Evolutionary conservation across 148 eudicot genomes (phyloP), one percentile per base, ranked within the genome.

Genomic region (Rheum nobile): DNA sequence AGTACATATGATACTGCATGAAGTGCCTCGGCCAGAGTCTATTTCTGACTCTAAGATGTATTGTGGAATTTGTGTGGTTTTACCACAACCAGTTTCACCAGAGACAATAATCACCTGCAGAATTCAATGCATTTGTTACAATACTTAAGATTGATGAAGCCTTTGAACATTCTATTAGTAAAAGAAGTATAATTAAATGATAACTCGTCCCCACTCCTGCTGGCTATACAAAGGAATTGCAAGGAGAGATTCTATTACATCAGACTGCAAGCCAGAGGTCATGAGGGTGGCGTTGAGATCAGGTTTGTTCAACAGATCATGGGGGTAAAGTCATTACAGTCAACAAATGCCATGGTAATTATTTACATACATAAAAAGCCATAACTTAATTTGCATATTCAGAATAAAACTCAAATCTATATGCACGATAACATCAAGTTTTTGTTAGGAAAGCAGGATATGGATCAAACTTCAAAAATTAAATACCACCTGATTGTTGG

Each of bases 21-120:
- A 89, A 69, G 99, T 93, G 74, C 99, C 99, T 75, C 96, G 92
- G 57, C 97, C 99, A 79, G 97, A 88, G 81, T 96, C 99, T 84
- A 89, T 84, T 73, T 96, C 96, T 8, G 99, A 90, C 87, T 96
- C 99, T 81, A 96, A 79, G 75, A 96, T 89, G 76, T 86, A 96
- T 75, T 96, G 99, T 71, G 99, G 99, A 81, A 96, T 90, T 86
- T 96, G 99, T 54, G 99, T 96, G 78, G 99, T 96, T 79, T 96
- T 96, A 79, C 99, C 99, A 81, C 99, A 96, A 69, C 99, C 99
- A 79, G 99, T 96, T 83, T 96, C 99, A 47, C 99, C 99, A 73
- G 99, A 96, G 63, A 96, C 84, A 21, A 96, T 95, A 48, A 92
- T 80, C 42, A 96, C 97, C 99, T 96, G 78, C 39, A 44, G 47